Evolutionary conservation across 805 yeast species (phyloP).

Genomic region (Tetrapisispora nanseiensis): DNA sequence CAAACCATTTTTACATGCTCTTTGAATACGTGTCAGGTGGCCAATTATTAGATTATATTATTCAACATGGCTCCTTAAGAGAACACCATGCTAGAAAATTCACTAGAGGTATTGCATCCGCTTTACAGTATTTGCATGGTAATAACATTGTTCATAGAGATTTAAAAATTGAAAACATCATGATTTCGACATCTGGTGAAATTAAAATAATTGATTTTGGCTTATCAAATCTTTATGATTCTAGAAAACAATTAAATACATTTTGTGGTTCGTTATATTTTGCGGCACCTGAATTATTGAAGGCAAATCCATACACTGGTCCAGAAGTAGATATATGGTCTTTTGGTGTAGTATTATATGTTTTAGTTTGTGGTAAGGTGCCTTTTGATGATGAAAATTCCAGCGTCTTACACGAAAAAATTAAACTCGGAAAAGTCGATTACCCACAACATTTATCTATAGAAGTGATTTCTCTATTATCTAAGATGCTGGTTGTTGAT

Average conservation of each 20-base stretch:
- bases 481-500: slow-evolving; percentile 87
- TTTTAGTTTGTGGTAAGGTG: slow-evolving; percentile 92
- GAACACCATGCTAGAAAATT: slow-evolving; percentile 92
- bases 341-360: slow-evolving; percentile 92
- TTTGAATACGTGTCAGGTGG: slow-evolving; percentile 97
- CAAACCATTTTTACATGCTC: slow-evolving; percentile 91
- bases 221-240: slow-evolving; percentile 74
- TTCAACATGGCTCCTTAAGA: slow-evolving; percentile 87
- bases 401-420: slow-evolving; percentile 83
- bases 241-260: slow-evolving; percentile 66
- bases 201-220: slow-evolving; percentile 96
- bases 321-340: slow-evolving; percentile 99
- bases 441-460: slow-evolving; percentile 75
- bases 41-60: slow-evolving; percentile 93
- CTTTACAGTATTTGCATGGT: slow-evolving; percentile 85
- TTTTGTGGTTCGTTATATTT: slow-evolving; percentile 95
- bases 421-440: slow-evolving; percentile 84
- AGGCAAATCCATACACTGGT: slow-evolving; percentile 87
- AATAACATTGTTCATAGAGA: slow-evolving; percentile 96
- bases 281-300: slow-evolving; percentile 94
- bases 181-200: slow-evolving; percentile 89
- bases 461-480: slow-evolving; percentile 70
- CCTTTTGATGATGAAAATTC: slow-evolving; percentile 96
- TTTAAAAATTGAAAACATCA: slow-evolving; percentile 88
- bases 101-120: slow-evolving; percentile 89